These are phyloP conservation scores for Tremella fuciformis DNA, from an alignment of 768 basidiomycete species.

Conservation along the genomic window DNA sequence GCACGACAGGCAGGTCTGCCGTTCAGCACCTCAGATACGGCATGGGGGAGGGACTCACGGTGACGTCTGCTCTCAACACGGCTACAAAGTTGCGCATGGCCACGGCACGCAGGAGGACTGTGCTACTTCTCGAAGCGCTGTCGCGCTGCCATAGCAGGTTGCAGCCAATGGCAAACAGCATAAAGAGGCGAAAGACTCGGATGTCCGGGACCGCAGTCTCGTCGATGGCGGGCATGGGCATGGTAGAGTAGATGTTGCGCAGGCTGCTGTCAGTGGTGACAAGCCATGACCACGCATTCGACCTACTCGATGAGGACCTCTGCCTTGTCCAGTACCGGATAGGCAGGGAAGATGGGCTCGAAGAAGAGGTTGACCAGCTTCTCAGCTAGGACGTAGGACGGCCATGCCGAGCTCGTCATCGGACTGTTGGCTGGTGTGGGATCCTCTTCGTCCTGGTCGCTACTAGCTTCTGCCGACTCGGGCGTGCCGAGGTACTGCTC, in stretches of 20 bases:
- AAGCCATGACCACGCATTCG: too few relatives aligned
- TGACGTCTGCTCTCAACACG: too few relatives aligned
- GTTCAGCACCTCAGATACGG: too few relatives aligned
- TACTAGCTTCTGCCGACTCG: too few relatives aligned
- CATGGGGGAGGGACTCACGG: too few relatives aligned
- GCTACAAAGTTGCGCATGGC: background rate
- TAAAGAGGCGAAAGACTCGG: background rate
- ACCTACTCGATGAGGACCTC: background rate
- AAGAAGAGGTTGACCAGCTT: background rate
- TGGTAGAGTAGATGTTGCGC: background rate
- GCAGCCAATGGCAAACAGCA: constrained; percentile 1
- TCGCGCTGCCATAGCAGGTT: background rate
- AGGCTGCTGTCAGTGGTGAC: background rate
- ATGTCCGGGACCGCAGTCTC: background rate
- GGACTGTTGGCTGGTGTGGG: too few relatives aligned
- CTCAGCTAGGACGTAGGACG: background rate
- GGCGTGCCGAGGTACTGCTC: too few relatives aligned
- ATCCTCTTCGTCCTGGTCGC: too few relatives aligned
- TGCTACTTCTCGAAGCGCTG: background rate
- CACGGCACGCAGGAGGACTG: background rate
- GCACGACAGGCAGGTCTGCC: too few relatives aligned
- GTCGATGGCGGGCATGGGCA: too few relatives aligned
- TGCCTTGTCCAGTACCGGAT: background rate
- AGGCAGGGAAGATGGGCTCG: background rate
- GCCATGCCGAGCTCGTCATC: too few relatives aligned